Conservation (phyloP, 106 monocot genomes). For the Vanilla planifolia region DNA sequence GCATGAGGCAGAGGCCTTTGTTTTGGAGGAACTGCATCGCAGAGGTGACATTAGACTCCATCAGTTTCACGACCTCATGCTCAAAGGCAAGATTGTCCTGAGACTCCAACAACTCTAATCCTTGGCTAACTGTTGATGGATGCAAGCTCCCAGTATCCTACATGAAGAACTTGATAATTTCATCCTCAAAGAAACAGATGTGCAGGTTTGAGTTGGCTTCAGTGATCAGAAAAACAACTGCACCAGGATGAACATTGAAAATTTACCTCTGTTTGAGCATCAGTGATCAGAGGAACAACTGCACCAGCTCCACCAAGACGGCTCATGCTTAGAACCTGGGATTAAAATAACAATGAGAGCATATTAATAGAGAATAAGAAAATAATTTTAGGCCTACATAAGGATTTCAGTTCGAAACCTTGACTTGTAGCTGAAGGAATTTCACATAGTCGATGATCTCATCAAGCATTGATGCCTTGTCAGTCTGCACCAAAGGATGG, state of each 20-base stretch:
- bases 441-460: constrained; percentile 68
- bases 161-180: not conserved
- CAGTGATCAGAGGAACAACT: constrained; percentile 34
- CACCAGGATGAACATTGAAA: too few relatives aligned
- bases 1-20: constrained; percentile 97
- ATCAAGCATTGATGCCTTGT: constrained; percentile 66
- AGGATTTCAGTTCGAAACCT: constrained; percentile 13
- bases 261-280: constrained; percentile 27
- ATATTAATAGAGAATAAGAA: not conserved
- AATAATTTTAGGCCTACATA: not conserved
- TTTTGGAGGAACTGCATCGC: constrained; percentile 79
- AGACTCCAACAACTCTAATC: constrained; percentile 19
- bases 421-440: constrained; percentile 60
- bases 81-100: constrained; percentile 48
- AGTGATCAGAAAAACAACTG: too few relatives aligned
- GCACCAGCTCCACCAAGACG: constrained; percentile 34
- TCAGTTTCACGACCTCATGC: constrained; percentile 66
- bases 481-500: too few relatives aligned
- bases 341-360: too few relatives aligned
- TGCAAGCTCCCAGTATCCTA: constrained; percentile 32
- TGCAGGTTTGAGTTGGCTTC: too few relatives aligned
- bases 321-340: constrained; percentile 40
- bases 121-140: constrained; percentile 29
- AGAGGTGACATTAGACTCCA: constrained; percentile 66
- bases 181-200: too few relatives aligned